A percentile compares a stretch with the other conserved stretches of the same genome.
phyloP scores from a whole-genome alignment of 805 yeast genomes.

The Sugiyamaella floridensis region DNA sequence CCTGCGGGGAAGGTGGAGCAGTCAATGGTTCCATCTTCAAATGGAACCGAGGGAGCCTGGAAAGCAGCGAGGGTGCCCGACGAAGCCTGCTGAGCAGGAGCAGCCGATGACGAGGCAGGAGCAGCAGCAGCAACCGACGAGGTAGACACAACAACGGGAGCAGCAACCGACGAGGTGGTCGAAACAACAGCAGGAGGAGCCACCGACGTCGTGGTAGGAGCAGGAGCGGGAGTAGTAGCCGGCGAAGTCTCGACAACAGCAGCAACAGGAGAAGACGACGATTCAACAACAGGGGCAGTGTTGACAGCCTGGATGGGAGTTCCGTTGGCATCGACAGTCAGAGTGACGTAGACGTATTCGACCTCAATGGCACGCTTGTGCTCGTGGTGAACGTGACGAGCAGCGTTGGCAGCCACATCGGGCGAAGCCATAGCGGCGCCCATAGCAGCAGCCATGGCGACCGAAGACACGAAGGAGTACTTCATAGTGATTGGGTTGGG shows the following conservation, averaged over 20 bases:
- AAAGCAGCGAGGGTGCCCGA: constrained; percentile 22
- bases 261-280: constrained; percentile 18
- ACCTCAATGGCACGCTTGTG: constrained; percentile 44
- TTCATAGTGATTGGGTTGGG: constrained; percentile 7
- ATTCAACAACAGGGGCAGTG: constrained; percentile 18
- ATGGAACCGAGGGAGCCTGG: constrained; percentile 39
- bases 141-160: constrained; percentile 25
- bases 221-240: constrained; percentile 27
- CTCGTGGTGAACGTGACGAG: constrained; percentile 41
- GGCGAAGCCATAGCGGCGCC: constrained; percentile 7
- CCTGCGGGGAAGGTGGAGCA: constrained; percentile 74
- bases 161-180: constrained; percentile 19
- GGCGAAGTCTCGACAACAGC: constrained; percentile 22
- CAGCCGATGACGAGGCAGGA: constrained; percentile 30
- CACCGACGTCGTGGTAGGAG: constrained; percentile 20
- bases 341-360: constrained; percentile 42
- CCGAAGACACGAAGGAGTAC: constrained; percentile 10
- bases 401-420: constrained; percentile 28
- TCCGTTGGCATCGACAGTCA: constrained; percentile 36
- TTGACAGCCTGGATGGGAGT: constrained; percentile 30
- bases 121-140: constrained; percentile 25
- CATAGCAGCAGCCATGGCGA: constrained; percentile 7
- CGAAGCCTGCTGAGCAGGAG: constrained; percentile 29
- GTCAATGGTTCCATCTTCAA: constrained; percentile 55
- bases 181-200: constrained; percentile 21